These are phyloP conservation scores for Eruca vesicaria DNA, from an alignment of 441 rosid genomes.

Conservation along the genomic window DNA sequence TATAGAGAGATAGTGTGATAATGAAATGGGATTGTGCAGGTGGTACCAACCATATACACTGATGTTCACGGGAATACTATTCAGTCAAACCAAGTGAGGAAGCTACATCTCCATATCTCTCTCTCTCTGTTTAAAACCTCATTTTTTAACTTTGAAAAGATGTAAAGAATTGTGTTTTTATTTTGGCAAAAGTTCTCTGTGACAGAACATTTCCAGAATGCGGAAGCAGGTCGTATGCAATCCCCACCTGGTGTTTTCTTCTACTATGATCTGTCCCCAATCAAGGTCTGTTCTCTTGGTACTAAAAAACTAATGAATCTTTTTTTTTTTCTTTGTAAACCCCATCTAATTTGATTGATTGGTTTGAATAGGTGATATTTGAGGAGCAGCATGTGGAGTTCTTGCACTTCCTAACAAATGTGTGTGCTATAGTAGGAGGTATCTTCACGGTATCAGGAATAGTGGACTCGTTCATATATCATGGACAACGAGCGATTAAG, in stretches of 20 bases:
- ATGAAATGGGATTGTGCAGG: constrained; percentile 31
- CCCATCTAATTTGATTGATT: not conserved
- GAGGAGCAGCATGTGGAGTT: constrained; percentile 79
- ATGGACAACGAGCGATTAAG: constrained; percentile 92
- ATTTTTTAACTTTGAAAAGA: not conserved
- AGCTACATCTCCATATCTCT: not conserved
- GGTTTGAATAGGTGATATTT: constrained; percentile 67
- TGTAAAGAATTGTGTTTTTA: not conserved
- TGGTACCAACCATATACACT: constrained; percentile 88
- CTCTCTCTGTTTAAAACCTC: not conserved
- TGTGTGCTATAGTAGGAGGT: constrained; percentile 97
- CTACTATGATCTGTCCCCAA: constrained; percentile 96
- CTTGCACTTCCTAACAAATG: constrained; percentile 89
- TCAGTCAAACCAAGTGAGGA: constrained; percentile 87
- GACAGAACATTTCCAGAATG: constrained; percentile 79
- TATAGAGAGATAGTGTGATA: not conserved
- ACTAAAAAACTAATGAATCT: not conserved
- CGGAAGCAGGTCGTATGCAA: constrained; percentile 61
- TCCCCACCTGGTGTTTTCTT: constrained; percentile 92
- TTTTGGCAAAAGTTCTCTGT: constrained; percentile 73
- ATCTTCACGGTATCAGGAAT: constrained; percentile 95
- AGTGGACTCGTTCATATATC: constrained; percentile 86
- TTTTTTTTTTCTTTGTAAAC: not conserved
- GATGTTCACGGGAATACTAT: constrained; percentile 69
- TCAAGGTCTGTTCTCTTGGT: constrained; percentile 51